Conservation (phyloP, 306 rosid species). For the Arachis hypogaea region DNA sequence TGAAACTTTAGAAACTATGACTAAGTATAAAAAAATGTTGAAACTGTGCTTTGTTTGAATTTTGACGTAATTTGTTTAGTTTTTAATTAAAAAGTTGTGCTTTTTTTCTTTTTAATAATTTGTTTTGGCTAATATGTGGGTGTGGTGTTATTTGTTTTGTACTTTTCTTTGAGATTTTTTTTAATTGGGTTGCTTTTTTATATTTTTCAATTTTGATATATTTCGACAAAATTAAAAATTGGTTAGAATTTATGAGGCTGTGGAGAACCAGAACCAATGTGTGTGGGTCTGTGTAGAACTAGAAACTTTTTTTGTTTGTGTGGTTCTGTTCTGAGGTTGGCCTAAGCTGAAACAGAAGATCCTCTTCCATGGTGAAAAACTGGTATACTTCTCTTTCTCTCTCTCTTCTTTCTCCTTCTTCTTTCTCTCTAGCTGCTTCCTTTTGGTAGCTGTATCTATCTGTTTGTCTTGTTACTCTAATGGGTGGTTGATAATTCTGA, state of each 20-base stretch:
- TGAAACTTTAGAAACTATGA: neutral
- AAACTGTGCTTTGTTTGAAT: neutral
- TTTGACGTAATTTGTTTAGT: slow-evolving; percentile 17
- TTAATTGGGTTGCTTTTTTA: slow-evolving; percentile 6
- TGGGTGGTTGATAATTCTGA: slow-evolving; percentile 40
- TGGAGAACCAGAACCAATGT: slow-evolving; percentile 41
- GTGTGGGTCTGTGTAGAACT: slow-evolving; percentile 39
- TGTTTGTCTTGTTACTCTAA: slow-evolving; percentile 12
- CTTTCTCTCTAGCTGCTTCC: slow-evolving; percentile 23
- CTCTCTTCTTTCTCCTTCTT: slow-evolving; percentile 18
- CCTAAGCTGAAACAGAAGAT: slow-evolving; percentile 54
- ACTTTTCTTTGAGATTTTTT: slow-evolving; percentile 12
- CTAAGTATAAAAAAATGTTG: neutral
- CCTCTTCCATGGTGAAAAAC: slow-evolving; percentile 44
- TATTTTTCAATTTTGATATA: slow-evolving; percentile 21
- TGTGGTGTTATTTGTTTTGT: slow-evolving; percentile 46
- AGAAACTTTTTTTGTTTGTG: slow-evolving; percentile 50
- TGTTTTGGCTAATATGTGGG: slow-evolving; percentile 30
- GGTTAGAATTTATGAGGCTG: slow-evolving; percentile 65
- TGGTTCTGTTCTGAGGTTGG: slow-evolving; percentile 64
- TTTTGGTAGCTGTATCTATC: slow-evolving; percentile 9
- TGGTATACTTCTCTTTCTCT: slow-evolving; percentile 50
- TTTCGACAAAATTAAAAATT: slow-evolving; percentile 43
- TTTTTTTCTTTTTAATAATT: neutral
- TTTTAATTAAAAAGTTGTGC: neutral